Conservation (phyloP, 2,329 filamentous ascomycete genomes). For the Fusarium citri region DNA sequence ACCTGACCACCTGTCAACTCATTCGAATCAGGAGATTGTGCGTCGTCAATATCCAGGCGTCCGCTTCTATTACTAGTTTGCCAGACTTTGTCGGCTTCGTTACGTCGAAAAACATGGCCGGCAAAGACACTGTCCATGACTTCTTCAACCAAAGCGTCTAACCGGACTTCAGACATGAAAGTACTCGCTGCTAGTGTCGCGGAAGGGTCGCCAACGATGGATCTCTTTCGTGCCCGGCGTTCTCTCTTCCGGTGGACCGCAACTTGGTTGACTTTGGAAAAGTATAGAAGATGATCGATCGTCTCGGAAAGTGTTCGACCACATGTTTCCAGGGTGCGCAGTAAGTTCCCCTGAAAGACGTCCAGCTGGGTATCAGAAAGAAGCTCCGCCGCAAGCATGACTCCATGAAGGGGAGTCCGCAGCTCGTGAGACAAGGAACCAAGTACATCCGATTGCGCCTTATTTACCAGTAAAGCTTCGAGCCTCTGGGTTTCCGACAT, state of each 20-base stretch:
- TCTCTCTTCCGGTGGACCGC: conserved; percentile 27
- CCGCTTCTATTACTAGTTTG: conserved; percentile 15
- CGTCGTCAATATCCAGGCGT: background rate
- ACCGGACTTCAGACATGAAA: conserved; percentile 12
- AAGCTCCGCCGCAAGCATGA: conserved; percentile 66
- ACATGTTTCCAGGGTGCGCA: conserved; percentile 63
- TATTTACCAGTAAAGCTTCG: conserved; percentile 53
- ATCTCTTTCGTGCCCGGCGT: conserved; percentile 19
- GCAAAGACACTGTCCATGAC: conserved; percentile 43
- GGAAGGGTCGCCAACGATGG: conserved; percentile 12
- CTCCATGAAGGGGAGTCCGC: conserved; percentile 69
- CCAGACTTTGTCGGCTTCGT: conserved; percentile 31
- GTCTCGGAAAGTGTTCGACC: conserved; percentile 64
- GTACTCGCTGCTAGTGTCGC: conserved; percentile 1
- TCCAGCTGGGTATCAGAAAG: conserved; percentile 63
- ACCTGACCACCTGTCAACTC: background rate
- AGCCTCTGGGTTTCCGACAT: conserved; percentile 67
- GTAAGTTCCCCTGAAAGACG: conserved; percentile 59
- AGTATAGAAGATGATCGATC: conserved; percentile 64
- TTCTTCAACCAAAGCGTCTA: conserved; percentile 38
- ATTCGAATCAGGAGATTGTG: background rate
- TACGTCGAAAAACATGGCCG: conserved; percentile 31
- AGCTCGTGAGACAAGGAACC: conserved; percentile 72
- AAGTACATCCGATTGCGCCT: conserved; percentile 68
- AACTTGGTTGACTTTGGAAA: conserved; percentile 64